Percentiles rank a stretch among this genome's conserved stretches.
These are phyloP conservation scores for Zymoseptoria brevis DNA, from an alignment of 2,329 filamentous ascomycete genomes.

Conservation along the genomic window DNA sequence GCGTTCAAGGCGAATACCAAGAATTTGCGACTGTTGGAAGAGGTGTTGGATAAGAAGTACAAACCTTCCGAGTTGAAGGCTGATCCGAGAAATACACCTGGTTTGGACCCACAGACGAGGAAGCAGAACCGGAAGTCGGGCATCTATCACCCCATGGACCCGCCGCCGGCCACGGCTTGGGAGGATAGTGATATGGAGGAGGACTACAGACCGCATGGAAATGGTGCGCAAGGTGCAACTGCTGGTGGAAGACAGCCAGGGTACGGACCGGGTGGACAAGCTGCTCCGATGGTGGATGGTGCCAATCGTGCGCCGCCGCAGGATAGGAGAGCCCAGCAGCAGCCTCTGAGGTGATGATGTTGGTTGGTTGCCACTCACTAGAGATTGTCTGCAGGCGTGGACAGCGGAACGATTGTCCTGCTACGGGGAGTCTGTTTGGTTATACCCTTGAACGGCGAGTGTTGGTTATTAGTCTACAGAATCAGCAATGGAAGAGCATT, in stretches of 20 bases:
- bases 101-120: conserved; percentile 26
- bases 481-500: no score
- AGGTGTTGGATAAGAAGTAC: conserved; percentile 61
- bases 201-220: conserved; percentile 3
- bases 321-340: background rate
- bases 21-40: conserved; percentile 63
- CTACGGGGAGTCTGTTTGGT: no score
- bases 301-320: background rate
- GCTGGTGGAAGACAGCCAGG: background rate
- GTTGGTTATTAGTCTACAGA: no score
- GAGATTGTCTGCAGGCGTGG: no score
- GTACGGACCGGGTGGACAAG: background rate
- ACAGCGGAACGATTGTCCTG: no score
- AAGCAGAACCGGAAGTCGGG: conserved; percentile 27
- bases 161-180: conserved; percentile 40
- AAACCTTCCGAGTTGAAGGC: conserved; percentile 34
- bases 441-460: no score
- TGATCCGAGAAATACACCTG: conserved; percentile 21
- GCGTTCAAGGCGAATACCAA: conserved; percentile 67
- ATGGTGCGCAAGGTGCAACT: background rate
- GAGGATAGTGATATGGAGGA: conserved; percentile 38
- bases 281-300: background rate
- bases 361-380: no score
- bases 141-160: conserved; percentile 27
- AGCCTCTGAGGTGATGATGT: background rate